A percentile compares a stretch with the other conserved stretches of the same genome.
Evolutionary conservation across 441 rosid species (phyloP).

Genomic region (Erodium trifolium): DNA sequence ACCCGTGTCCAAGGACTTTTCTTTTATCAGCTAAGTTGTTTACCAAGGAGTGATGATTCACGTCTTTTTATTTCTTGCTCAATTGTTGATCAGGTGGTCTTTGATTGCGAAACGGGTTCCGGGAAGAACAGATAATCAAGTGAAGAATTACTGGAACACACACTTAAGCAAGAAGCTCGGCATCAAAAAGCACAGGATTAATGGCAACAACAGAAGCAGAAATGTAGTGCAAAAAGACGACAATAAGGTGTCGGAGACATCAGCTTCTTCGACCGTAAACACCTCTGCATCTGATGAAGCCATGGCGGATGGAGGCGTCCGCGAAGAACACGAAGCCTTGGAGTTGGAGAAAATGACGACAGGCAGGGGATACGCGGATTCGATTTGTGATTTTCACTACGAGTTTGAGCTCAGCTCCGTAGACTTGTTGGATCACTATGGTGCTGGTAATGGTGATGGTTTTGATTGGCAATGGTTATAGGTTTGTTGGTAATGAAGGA

Average conservation of each 20-base stretch:
- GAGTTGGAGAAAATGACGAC: background rate
- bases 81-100: constrained; percentile 50
- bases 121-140: constrained; percentile 76
- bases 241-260: background rate
- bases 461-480: too few relatives aligned
- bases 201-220: background rate
- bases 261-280: constrained; percentile 2
- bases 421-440: too few relatives aligned
- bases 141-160: constrained; percentile 83
- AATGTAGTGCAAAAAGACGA: constrained; percentile 1
- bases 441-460: too few relatives aligned
- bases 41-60: too few relatives aligned
- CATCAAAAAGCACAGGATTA: constrained; percentile 25
- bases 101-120: constrained; percentile 75
- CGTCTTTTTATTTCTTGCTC: background rate
- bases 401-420: too few relatives aligned
- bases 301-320: background rate
- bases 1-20: too few relatives aligned
- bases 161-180: constrained; percentile 56
- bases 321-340: background rate
- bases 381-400: background rate
- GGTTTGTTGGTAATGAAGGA: too few relatives aligned
- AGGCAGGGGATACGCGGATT: background rate
- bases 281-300: background rate
- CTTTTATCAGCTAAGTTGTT: too few relatives aligned